phyloP scores from a whole-genome alignment of 129 eudicot species.

The Chrysanthemum lavandulifolium region DNA sequence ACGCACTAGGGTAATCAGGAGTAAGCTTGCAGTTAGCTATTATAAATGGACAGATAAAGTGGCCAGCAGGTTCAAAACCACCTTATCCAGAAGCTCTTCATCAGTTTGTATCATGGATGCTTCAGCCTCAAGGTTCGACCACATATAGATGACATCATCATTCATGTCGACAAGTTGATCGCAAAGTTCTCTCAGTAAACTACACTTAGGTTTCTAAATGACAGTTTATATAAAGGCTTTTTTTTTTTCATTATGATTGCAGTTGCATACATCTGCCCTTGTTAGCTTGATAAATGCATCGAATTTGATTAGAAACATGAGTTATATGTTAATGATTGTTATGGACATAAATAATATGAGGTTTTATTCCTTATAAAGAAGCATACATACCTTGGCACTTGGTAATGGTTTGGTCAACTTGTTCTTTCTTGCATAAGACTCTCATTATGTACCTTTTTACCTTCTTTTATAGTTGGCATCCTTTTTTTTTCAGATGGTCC shows the following conservation, averaged over 20 bases:
- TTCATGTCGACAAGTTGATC: constrained; percentile 87
- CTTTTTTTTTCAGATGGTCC: constrained; percentile 8
- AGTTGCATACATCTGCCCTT: constrained; percentile 10
- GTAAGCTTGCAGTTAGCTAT: constrained; percentile 90
- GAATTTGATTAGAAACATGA: not conserved
- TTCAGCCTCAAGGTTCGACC: constrained; percentile 94
- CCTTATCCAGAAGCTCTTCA: constrained; percentile 84
- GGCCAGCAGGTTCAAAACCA: constrained; percentile 83
- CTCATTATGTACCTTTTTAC: not conserved
- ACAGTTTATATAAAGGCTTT: constrained; percentile 17
- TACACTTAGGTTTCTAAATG: constrained; percentile 16
- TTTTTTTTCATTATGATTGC: not conserved
- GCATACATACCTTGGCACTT: not conserved
- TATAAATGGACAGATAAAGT: constrained; percentile 78
- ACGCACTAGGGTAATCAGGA: constrained; percentile 81
- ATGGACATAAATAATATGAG: constrained; percentile 18
- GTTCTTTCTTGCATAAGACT: constrained; percentile 10
- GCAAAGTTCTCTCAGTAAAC: constrained; percentile 57
- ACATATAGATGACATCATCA: constrained; percentile 70
- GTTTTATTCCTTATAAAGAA: not conserved
- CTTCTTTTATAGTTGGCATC: not conserved
- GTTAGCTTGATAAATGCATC: not conserved
- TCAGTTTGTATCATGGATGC: constrained; percentile 95
- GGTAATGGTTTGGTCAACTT: constrained; percentile 6
- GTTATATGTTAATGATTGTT: constrained; percentile 7